phyloP scores from a whole-genome alignment of 768 basidiomycete species.

The Termitomyces sp. region DNA sequence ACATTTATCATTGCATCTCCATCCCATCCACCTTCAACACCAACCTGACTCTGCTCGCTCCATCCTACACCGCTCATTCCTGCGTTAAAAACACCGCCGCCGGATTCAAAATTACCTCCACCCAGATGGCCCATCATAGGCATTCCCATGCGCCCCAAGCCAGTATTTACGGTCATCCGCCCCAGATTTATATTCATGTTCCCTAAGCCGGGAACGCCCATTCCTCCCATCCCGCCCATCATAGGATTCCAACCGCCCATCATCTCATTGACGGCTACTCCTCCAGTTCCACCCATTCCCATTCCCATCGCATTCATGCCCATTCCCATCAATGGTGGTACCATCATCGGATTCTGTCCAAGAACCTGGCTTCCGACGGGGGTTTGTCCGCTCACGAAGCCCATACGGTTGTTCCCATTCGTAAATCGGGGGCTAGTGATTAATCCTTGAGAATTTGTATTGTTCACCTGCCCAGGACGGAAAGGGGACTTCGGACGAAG shows the following conservation, averaged over 20 bases:
- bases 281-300: constrained; percentile 19
- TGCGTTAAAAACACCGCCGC: constrained; percentile 23
- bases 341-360: constrained; percentile 28
- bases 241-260: constrained; percentile 32
- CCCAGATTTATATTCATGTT: constrained; percentile 23
- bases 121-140: constrained; percentile 23
- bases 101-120: constrained; percentile 16
- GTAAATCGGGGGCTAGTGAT: constrained; percentile 14
- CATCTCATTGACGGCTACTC: constrained; percentile 19
- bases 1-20: constrained; percentile 29
- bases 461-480: constrained; percentile 26
- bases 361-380: constrained; percentile 16
- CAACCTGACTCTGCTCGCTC: constrained; percentile 27
- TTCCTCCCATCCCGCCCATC: constrained; percentile 23
- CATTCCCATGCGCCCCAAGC: constrained; percentile 19
- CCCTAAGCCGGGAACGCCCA: constrained; percentile 19
- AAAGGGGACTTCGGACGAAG: constrained; percentile 84
- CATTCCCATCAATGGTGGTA: constrained; percentile 27
- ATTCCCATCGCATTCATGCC: constrained; percentile 26
- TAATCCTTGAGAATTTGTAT: constrained; percentile 12
- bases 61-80: constrained; percentile 30
- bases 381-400: constrained; percentile 19
- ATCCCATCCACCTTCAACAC: constrained; percentile 25
- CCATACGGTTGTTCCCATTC: constrained; percentile 13
- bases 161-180: constrained; percentile 23